phyloP scores from a whole-genome alignment of 1,139 yeast species.

The Hyphopichia burtonii region DNA sequence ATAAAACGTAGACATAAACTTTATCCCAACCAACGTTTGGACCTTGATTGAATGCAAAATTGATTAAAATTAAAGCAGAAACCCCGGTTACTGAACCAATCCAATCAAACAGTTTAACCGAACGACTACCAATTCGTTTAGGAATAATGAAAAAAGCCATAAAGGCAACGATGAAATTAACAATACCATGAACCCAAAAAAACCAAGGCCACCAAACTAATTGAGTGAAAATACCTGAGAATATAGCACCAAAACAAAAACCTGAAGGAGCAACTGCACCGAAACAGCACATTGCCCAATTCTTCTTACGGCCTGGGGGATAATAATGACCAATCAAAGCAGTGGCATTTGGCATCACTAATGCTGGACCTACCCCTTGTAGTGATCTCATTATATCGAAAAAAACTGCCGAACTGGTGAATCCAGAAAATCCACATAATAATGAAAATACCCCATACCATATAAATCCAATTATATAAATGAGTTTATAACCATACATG shows the following conservation, averaged over 20 bases:
- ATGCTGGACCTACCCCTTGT: constrained; percentile 62
- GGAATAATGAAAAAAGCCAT: constrained; percentile 45
- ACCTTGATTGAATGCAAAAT: constrained; percentile 62
- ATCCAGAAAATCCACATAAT: constrained; percentile 50
- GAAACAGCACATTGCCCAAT: constrained; percentile 45
- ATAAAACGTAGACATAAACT: constrained; percentile 48
- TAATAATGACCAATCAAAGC: constrained; percentile 55
- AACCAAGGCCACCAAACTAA: constrained; percentile 57
- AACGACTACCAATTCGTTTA: constrained; percentile 22
- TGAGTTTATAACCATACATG: constrained; percentile 52
- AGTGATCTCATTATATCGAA: constrained; percentile 54
- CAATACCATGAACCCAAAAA: constrained; percentile 48
- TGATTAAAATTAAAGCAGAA: constrained; percentile 47
- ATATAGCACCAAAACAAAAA: constrained; percentile 48
- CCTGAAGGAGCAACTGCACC: constrained; percentile 65
- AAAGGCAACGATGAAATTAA: constrained; percentile 25
- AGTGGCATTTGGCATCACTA: constrained; percentile 55
- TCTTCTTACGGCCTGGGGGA: constrained; percentile 41
- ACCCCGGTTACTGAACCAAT: constrained; percentile 49
- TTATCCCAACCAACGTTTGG: constrained; percentile 58
- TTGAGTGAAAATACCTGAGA: constrained; percentile 44
- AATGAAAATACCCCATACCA: constrained; percentile 52
- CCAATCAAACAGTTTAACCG: constrained; percentile 40
- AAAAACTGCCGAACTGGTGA: constrained; percentile 38
- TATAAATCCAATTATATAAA: constrained; percentile 47